Conservation (phyloP, 306 rosid genomes). For the Hylodesmum podocarpum region DNA sequence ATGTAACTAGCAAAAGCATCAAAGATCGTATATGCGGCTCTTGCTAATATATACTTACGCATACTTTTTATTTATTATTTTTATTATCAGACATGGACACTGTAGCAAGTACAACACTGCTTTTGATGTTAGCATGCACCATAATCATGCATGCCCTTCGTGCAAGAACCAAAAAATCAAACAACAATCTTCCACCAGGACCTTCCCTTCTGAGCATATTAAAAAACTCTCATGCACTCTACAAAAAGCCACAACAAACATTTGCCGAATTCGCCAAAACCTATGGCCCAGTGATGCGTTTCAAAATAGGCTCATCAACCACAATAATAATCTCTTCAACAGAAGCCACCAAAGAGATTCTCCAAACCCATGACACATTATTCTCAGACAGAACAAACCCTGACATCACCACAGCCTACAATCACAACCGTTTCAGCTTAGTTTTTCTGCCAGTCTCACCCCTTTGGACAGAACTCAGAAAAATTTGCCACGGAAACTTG, state of each 20-base stretch:
- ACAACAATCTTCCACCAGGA: no score
- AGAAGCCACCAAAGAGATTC: constrained; percentile 10
- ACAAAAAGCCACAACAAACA: constrained; percentile 33
- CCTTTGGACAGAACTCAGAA: constrained; percentile 28
- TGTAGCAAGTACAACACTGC: no score
- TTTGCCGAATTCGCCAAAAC: constrained; percentile 20
- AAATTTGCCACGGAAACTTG: constrained; percentile 21
- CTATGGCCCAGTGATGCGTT: constrained; percentile 32
- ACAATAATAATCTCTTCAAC: constrained; percentile 19
- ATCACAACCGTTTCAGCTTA: constrained; percentile 12
- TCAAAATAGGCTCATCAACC: constrained; percentile 5
- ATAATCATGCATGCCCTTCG: no score
- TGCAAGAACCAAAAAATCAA: no score
- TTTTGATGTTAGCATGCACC: no score
- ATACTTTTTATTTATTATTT: no score
- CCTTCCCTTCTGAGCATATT: no score
- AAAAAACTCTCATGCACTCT: no score
- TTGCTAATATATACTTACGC: no score
- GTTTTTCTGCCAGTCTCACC: constrained; percentile 25
- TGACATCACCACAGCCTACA: not conserved
- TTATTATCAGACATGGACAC: no score
- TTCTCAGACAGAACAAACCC: constrained; percentile 32
- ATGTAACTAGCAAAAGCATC: no score
- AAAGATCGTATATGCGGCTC: no score
- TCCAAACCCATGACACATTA: not conserved